Evolutionary conservation across 2,329 filamentous ascomycete genomes (phyloP), one percentile per base, ranked within the genome.

Genomic region (Cladophialophora chaetospira): DNA sequence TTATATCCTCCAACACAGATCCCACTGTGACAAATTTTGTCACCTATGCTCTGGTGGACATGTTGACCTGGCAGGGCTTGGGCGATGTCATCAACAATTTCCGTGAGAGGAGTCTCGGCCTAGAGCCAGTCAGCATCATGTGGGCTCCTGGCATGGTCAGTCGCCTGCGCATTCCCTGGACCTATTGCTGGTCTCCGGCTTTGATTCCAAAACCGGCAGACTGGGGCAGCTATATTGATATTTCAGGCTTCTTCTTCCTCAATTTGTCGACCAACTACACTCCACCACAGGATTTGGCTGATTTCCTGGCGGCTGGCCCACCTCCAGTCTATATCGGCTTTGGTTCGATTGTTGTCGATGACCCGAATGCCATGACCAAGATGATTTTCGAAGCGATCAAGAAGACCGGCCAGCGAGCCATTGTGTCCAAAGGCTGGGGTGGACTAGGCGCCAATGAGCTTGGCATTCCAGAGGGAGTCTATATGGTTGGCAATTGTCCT

Each of bases 11-110:
- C 0, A 90, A 91, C 64, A 87, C 88, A 1, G 89, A 94, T 65
- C 79, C 84, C 4, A 83, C 83, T n/a, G 80, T 90, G 57, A 88
- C 89, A 0, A 96, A 94, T 65, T 93, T 89, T 67, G 79, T 95
- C 55, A 89, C 88, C 0, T 96, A 96, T 66, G 85, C 87, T 0
- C 77, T 96, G 17, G 88, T 96, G 2, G 91, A 96, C 64, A 89
- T 95, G 82, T 85, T 96, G 80, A 92, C 91, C 9, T 96, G 91
- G 91, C 91, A 96, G 72, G 91, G 91, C 0, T 75, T 96, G 3
- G 92, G 92, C 33, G 92, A 97, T 71, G 79, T 97, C 4, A 93
- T 97, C 69, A 97, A 97, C 68, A 82, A 86, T 9, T 97, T 96
- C 67, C 81, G 92, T 50, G 85, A 87, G 63, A 85, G 86, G 57